These are phyloP conservation scores for Aspergillus fischeri DNA, from an alignment of 2,329 filamentous ascomycete genomes.

Conservation along the genomic window DNA sequence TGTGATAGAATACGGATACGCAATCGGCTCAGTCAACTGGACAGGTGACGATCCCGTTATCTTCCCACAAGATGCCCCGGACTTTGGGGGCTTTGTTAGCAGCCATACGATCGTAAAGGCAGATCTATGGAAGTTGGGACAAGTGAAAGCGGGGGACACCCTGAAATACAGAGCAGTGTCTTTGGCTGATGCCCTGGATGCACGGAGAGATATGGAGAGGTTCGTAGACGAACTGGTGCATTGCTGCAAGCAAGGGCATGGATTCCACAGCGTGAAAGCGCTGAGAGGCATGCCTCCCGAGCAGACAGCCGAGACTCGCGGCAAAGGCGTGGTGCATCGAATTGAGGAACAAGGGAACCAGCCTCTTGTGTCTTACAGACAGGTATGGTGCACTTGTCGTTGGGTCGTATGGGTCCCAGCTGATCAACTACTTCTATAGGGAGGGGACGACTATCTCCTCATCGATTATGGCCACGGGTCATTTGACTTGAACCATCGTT, in stretches of 20 bases:
- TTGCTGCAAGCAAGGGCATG: constrained; percentile 31
- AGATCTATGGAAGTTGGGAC: constrained; percentile 60
- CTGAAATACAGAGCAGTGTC: constrained; percentile 50
- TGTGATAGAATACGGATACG: constrained; percentile 58
- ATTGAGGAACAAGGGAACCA: constrained; percentile 33
- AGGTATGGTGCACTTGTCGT: constrained; percentile 19
- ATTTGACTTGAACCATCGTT: constrained; percentile 56
- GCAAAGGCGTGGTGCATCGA: constrained; percentile 31
- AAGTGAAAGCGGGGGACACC: constrained; percentile 57
- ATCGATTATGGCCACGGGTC: constrained; percentile 56
- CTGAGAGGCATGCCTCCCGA: constrained; percentile 23
- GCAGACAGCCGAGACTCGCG: constrained; percentile 17
- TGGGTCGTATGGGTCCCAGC: background rate
- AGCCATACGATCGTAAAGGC: constrained; percentile 54
- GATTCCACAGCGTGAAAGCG: constrained; percentile 30
- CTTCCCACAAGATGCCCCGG: constrained; percentile 56
- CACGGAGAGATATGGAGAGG: constrained; percentile 40
- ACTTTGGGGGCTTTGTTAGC: constrained; percentile 59
- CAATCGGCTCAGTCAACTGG: constrained; percentile 56
- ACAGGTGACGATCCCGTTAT: constrained; percentile 60
- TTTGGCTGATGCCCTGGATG: constrained; percentile 48
- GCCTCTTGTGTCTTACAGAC: constrained; percentile 40
- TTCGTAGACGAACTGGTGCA: constrained; percentile 45
- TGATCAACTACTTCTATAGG: constrained; percentile 30
- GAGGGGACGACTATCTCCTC: constrained; percentile 51